Evolutionary conservation across 1,284 basidiomycete genomes (phyloP).

Genomic region (Peniophora sp.): DNA sequence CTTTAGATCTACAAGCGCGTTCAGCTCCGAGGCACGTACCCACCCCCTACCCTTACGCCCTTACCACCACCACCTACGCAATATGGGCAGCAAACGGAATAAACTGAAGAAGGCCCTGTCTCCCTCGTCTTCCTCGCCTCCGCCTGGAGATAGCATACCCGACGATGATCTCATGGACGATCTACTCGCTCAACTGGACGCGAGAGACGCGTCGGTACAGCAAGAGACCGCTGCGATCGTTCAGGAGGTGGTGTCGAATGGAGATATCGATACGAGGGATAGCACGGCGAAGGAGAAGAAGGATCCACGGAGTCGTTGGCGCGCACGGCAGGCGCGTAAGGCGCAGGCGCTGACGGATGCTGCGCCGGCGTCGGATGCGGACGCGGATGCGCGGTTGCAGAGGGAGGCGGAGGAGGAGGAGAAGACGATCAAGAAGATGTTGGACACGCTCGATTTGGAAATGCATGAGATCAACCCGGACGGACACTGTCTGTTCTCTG

Average conservation of each 20-base stretch:
- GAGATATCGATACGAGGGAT: conserved; percentile 21
- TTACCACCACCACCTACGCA: not conserved
- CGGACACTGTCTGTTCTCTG: conserved; percentile 92
- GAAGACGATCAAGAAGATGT: conserved; percentile 58
- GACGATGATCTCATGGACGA: conserved; percentile 63
- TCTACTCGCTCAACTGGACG: conserved; percentile 66
- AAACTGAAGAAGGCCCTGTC: conserved; percentile 42
- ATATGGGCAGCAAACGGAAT: conserved; percentile 37
- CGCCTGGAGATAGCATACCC: conserved; percentile 19
- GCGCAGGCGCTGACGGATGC: conserved; percentile 61
- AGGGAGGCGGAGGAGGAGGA: conserved; percentile 71
- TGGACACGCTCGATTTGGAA: conserved; percentile 58
- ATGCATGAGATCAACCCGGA: conserved; percentile 88
- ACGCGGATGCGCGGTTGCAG: conserved; percentile 56
- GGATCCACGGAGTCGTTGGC: conserved; percentile 66
- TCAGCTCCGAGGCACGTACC: too few species aligned
- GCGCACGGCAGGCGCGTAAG: conserved; percentile 76
- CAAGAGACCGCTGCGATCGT: conserved; percentile 42
- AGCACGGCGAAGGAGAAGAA: conserved; percentile 39
- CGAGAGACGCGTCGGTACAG: conserved; percentile 40
- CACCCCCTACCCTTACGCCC: too few species aligned
- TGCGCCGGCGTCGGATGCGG: conserved; percentile 51
- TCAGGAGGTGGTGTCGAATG: conserved; percentile 35
- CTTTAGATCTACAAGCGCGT: too few species aligned
- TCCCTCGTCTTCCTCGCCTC: conserved; percentile 14